Evolutionary conservation across 352 stramenopile species (phyloP), one percentile per base, ranked within the genome.

Genomic region (Blastocystis sp.): DNA sequence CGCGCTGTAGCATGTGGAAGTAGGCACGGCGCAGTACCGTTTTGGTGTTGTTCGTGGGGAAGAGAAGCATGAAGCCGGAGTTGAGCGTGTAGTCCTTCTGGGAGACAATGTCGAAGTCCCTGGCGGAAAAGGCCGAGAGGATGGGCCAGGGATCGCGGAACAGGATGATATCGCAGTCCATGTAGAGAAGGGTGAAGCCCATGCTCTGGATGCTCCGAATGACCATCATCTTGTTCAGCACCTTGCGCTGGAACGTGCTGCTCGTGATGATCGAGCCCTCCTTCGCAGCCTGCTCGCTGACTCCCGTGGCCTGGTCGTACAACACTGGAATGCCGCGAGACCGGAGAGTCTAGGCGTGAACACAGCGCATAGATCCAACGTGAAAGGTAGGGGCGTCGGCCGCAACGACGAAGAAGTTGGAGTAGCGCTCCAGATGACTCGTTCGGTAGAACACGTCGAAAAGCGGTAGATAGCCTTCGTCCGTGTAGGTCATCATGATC

Each of bases 161-260:
- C 14, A 84, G 74, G 28, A 84, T 67, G 34, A 84, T 62, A 23
- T 84, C 74, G 41, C 74, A 84, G 41, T 84, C 74, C 74, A 84
- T 84, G 60, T 60, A 84, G 4, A 84, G 45, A n/a, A 69, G n/a
- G n/a, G 19, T n/a, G 34, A 56, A 84, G 28, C 74, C 53, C 17
- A 28, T 56, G 3, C 28, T 21, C 11, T 69, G 19, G 9, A 84
- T n/a, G 1, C 9, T 41, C 1, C 17, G 41, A 59, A 84, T 66
- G 41, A 67, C 67, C 19, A 28, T 64, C 3, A 84, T 23, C 28
- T 84, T 84, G 52, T 67, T 67, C 34, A 84, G n/a, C 19, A 84
- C 74, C 48, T 84, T 84, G n/a, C 66, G 34, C 10, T 84, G 61
- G 52, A 84, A 84, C 11, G 23, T 11, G 21, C 69, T 70, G 2